Percentiles rank a stretch among this genome's conserved stretches.
These are phyloP conservation scores for Aureobasidium melanogenum DNA, from an alignment of 2,329 filamentous ascomycete genomes.

Conservation along the genomic window DNA sequence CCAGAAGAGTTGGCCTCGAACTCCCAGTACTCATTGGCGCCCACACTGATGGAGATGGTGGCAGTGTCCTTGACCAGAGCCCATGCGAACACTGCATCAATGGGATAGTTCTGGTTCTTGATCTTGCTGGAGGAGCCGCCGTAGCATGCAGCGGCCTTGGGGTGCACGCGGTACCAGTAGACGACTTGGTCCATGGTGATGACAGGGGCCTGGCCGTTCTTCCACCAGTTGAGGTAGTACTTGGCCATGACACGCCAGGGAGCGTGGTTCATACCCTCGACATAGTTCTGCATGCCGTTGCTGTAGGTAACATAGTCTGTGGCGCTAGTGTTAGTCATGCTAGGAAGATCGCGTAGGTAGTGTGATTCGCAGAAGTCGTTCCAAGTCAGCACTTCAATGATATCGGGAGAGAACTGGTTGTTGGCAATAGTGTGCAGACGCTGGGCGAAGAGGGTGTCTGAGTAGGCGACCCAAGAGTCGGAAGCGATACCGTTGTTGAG, in stretches of 20 bases:
- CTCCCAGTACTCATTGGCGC: constrained; percentile 27
- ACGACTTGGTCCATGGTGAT: constrained; percentile 29
- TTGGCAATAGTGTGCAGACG: constrained; percentile 18
- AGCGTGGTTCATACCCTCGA: constrained; percentile 28
- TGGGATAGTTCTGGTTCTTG: constrained; percentile 25
- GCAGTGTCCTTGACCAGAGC: constrained; percentile 25
- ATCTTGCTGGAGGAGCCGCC: constrained; percentile 24
- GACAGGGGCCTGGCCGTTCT: constrained; percentile 24
- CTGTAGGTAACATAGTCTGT: constrained; percentile 24
- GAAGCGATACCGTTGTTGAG: constrained; percentile 27
- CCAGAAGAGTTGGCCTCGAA: constrained; percentile 23
- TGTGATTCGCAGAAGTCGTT: constrained; percentile 33
- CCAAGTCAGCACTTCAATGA: constrained; percentile 32
- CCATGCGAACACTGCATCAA: constrained; percentile 31
- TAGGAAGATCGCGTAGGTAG: constrained; percentile 31
- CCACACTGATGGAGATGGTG: constrained; percentile 26
- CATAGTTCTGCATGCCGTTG: constrained; percentile 27
- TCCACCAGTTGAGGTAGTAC: constrained; percentile 31
- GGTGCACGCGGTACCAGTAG: constrained; percentile 32
- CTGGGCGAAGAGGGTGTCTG: constrained; percentile 28
- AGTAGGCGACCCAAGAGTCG: constrained; percentile 29
- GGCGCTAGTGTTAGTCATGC: constrained; percentile 17
- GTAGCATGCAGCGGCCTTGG: constrained; percentile 25
- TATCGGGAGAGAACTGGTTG: constrained; percentile 25
- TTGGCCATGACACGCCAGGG: constrained; percentile 31